Conservation (phyloP, 495 filamentous ascomycete species). For the Rusavskia elegans region DNA sequence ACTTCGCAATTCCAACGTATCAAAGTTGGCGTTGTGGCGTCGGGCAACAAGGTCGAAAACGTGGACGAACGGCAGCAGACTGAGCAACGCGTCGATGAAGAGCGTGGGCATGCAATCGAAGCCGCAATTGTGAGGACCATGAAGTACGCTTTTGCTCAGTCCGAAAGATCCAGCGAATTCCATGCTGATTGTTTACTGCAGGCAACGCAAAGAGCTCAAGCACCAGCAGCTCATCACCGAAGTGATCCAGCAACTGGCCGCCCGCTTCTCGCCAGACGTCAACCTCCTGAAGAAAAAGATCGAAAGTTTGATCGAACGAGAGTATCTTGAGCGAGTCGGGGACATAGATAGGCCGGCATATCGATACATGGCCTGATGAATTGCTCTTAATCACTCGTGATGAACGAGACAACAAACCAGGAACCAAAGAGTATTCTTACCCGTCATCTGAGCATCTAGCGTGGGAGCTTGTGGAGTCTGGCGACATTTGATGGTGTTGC, state of each 20-base stretch:
- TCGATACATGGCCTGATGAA: conserved; percentile 57
- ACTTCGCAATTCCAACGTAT: conserved; percentile 68
- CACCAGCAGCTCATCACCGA: conserved; percentile 76
- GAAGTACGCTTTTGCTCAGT: conserved; percentile 49
- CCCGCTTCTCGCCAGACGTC: conserved; percentile 79
- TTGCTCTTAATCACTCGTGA: too few relatives aligned
- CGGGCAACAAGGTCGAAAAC: conserved; percentile 68
- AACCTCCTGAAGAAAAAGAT: conserved; percentile 88
- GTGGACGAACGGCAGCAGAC: conserved; percentile 73
- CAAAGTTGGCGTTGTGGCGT: conserved; percentile 60
- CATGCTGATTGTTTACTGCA: conserved; percentile 21
- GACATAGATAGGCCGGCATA: conserved; percentile 52
- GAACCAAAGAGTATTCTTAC: background rate
- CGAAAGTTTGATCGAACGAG: conserved; percentile 77
- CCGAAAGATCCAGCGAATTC: background rate
- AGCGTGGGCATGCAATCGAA: conserved; percentile 62
- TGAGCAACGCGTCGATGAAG: conserved; percentile 72
- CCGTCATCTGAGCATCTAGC: background rate
- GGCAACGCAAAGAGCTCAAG: conserved; percentile 71
- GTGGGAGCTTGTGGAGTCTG: background rate
- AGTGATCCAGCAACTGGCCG: conserved; percentile 61
- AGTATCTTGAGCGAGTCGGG: conserved; percentile 84
- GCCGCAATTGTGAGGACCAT: conserved; percentile 88
- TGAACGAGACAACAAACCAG: background rate
- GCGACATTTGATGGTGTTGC: background rate